These are phyloP conservation scores for Phycomyces blakesleeanus DNA, from an alignment of 192 early-diverging fungal species.

Conservation along the genomic window DNA sequence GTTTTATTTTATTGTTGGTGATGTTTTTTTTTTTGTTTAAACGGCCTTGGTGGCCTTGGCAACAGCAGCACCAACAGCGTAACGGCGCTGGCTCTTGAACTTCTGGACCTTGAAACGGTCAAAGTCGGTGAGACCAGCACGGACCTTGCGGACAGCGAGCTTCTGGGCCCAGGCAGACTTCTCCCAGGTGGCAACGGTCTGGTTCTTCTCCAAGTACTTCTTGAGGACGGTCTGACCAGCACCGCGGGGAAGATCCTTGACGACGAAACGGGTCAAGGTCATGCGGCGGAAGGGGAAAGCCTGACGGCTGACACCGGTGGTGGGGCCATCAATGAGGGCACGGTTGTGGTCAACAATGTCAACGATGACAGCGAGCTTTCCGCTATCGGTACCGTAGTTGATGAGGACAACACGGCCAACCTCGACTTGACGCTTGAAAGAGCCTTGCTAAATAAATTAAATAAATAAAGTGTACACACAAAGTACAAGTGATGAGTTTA, in stretches of 20 bases:
- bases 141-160: conserved; percentile 76
- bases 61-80: conserved; percentile 23
- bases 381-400: conserved; percentile 89
- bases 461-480: background rate
- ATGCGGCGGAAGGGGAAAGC: conserved; percentile 85
- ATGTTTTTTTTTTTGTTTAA: conserved; percentile 18
- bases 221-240: conserved; percentile 72
- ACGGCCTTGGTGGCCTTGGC: conserved; percentile 31
- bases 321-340: conserved; percentile 95
- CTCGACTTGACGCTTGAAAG: conserved; percentile 93
- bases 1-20: background rate
- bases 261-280: conserved; percentile 84
- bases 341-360: conserved; percentile 99
- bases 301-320: conserved; percentile 89
- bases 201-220: conserved; percentile 82
- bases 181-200: conserved; percentile 75
- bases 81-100: conserved; percentile 84
- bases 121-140: conserved; percentile 86
- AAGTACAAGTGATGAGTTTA: conserved; percentile 1
- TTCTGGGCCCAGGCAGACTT: conserved; percentile 97
- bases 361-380: conserved; percentile 98
- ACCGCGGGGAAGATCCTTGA: conserved; percentile 82
- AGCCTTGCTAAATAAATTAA: conserved; percentile 35
- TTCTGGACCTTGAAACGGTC: conserved; percentile 97
- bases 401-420: conserved; percentile 97